Percentiles rank a stretch among this genome's conserved stretches.
Evolutionary conservation across 306 rosid species (phyloP).

Genomic region (Purshia tridentata): DNA sequence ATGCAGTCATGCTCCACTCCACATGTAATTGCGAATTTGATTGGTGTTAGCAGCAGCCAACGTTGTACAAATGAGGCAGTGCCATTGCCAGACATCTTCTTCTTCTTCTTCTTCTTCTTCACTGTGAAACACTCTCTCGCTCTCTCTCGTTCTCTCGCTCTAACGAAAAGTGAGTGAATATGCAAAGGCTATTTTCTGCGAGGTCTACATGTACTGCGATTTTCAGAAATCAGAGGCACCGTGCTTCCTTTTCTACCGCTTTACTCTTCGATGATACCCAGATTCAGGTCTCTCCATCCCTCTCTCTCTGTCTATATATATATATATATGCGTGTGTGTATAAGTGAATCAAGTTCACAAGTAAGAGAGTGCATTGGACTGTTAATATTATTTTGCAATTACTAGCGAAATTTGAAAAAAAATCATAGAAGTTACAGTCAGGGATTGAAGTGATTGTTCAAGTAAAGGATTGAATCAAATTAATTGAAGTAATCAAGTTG

Average conservation of each 20-base stretch:
- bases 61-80: too few species aligned
- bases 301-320: neutral
- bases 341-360: neutral
- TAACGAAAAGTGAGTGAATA: constrained; percentile 11
- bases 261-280: constrained; percentile 89
- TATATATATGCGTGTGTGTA: neutral
- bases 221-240: constrained; percentile 32
- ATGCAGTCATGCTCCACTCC: too few species aligned
- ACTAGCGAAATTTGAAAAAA: neutral
- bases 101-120: constrained; percentile 11
- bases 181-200: constrained; percentile 59
- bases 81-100: neutral
- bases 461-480: too few species aligned
- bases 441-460: too few species aligned
- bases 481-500: neutral
- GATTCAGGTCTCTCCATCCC: constrained; percentile 58
- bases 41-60: too few species aligned
- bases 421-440: neutral
- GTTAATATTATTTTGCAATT: neutral
- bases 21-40: too few species aligned
- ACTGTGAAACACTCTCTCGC: neutral
- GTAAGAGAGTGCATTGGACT: too few species aligned
- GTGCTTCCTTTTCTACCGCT: constrained; percentile 67
- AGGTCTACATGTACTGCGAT: constrained; percentile 35
- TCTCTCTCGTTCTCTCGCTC: neutral